phyloP scores from a whole-genome alignment of 495 filamentous ascomycete genomes.

The Lineolata rhizophorae region DNA sequence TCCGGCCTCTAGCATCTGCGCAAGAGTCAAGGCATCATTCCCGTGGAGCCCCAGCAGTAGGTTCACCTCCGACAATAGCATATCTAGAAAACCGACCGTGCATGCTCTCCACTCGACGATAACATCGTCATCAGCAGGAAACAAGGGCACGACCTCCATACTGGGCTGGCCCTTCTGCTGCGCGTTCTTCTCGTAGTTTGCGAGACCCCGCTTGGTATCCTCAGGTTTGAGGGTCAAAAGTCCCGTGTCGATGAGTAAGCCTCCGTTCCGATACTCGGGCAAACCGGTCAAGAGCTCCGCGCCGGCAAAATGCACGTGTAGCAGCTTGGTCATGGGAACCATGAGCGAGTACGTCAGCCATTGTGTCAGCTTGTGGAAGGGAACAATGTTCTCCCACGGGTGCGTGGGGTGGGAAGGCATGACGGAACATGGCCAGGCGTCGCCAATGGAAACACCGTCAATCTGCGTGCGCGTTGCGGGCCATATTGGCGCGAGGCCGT shows the following conservation, averaged over 20 bases:
- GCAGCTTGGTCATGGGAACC: slow-evolving; percentile 62
- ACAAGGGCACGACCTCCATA: slow-evolving; percentile 53
- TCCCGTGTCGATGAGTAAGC: slow-evolving; percentile 62
- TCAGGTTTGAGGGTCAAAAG: slow-evolving; percentile 51
- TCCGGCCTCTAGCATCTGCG: slow-evolving; percentile 75
- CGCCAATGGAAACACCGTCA: slow-evolving; percentile 72
- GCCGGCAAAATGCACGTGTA: slow-evolving; percentile 57
- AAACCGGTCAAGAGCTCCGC: slow-evolving; percentile 60
- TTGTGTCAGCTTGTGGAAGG: slow-evolving; percentile 83
- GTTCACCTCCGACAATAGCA: slow-evolving; percentile 53
- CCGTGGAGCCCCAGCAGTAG: slow-evolving; percentile 30
- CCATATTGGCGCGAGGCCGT: slow-evolving; percentile 75
- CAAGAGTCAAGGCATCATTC: slow-evolving; percentile 36
- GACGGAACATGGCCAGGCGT: slow-evolving; percentile 78
- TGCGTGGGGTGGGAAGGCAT: slow-evolving; percentile 59
- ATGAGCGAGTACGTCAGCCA: slow-evolving; percentile 81
- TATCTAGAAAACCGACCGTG: slow-evolving; percentile 68
- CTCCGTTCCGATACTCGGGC: slow-evolving; percentile 76
- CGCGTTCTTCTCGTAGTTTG: slow-evolving; percentile 50
- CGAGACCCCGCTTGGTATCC: slow-evolving; percentile 42
- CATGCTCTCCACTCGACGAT: slow-evolving; percentile 74
- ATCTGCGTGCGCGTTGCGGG: slow-evolving; percentile 72
- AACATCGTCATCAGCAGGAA: slow-evolving; percentile 59
- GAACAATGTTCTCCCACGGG: slow-evolving; percentile 83
- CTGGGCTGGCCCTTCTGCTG: slow-evolving; percentile 51